phyloP scores from a whole-genome alignment of 441 rosid genomes.

The Euphorbia corollata region DNA sequence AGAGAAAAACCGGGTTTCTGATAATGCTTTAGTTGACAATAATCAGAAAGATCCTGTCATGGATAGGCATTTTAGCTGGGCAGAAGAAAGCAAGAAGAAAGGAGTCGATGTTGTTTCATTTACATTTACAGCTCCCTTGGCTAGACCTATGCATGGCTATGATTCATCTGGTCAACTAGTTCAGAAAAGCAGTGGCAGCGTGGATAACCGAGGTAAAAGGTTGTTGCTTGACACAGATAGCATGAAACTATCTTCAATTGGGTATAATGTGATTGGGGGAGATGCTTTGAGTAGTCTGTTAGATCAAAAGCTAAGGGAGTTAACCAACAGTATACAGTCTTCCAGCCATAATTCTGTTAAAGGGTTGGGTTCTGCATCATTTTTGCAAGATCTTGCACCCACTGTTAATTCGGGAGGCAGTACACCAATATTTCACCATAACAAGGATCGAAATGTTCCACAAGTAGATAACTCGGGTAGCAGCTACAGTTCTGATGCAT shows the following conservation, averaged over 20 bases:
- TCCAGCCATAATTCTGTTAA: conserved; percentile 39
- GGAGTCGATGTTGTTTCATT: conserved; percentile 79
- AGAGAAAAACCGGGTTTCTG: conserved; percentile 35
- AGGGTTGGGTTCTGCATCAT: conserved; percentile 32
- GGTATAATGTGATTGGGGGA: conserved; percentile 56
- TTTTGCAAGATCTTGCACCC: conserved; percentile 25
- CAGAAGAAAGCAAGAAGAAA: conserved; percentile 59
- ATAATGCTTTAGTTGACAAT: conserved; percentile 25
- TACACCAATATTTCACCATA: conserved; percentile 19
- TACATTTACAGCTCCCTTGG: conserved; percentile 80
- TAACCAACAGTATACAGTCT: conserved; percentile 50
- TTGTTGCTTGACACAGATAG: conserved; percentile 40
- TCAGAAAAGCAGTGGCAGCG: conserved; percentile 23
- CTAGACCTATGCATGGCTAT: conserved; percentile 31
- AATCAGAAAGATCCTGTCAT: conserved; percentile 30
- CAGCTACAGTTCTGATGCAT: conserved; percentile 24
- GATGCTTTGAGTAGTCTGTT: conserved; percentile 58
- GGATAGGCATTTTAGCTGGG: conserved; percentile 42
- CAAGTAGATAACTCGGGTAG: conserved; percentile 20
- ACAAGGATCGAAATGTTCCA: conserved; percentile 16
- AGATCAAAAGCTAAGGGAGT: conserved; percentile 73
- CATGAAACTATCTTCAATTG: conserved; percentile 50
- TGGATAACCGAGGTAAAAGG: conserved; percentile 38
- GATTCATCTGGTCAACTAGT: conserved; percentile 35
- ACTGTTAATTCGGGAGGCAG: conserved; percentile 19